phyloP scores from a whole-genome alignment of 495 filamentous ascomycete species.

The Aspergillus nanangensis region DNA sequence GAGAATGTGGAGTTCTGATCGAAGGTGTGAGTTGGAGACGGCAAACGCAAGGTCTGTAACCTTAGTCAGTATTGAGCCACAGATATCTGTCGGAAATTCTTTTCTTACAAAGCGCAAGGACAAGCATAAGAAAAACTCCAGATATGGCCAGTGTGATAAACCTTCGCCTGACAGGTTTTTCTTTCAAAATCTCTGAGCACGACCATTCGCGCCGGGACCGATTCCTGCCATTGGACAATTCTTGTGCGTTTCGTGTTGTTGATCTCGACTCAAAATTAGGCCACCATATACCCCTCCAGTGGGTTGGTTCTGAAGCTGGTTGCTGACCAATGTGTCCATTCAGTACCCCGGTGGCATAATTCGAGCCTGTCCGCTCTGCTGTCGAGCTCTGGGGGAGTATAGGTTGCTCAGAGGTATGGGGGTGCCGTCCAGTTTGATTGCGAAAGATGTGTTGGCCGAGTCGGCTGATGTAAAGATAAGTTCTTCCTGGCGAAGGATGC shows the following conservation, averaged over 20 bases:
- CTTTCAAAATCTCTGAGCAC: constrained; percentile 50
- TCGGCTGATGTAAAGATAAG: too few relatives aligned
- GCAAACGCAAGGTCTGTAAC: constrained; percentile 62
- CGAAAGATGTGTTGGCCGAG: not conserved
- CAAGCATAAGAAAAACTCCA: constrained; percentile 46
- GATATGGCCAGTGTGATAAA: constrained; percentile 56
- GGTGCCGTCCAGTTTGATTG: not conserved
- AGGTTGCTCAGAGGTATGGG: too few relatives aligned
- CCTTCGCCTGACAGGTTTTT: constrained; percentile 47
- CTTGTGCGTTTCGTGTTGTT: not conserved
- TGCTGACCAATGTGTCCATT: constrained; percentile 5
- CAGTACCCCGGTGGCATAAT: not conserved
- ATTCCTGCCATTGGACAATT: not conserved
- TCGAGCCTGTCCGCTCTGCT: not conserved
- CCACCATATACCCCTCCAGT: not conserved
- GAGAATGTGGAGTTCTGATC: constrained; percentile 65
- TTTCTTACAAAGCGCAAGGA: constrained; percentile 56
- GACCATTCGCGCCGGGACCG: constrained; percentile 20
- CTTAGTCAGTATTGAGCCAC: constrained; percentile 5
- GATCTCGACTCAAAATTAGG: not conserved
- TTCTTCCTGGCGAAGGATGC: not conserved
- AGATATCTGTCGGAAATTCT: not conserved
- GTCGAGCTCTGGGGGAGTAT: not conserved
- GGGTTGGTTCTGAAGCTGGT: not conserved
- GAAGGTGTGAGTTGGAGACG: constrained; percentile 48